A percentile compares a stretch with the other conserved stretches of the same genome.
phyloP scores from a whole-genome alignment of 73 alveolate species.

The Paramecium bursaria region DNA sequence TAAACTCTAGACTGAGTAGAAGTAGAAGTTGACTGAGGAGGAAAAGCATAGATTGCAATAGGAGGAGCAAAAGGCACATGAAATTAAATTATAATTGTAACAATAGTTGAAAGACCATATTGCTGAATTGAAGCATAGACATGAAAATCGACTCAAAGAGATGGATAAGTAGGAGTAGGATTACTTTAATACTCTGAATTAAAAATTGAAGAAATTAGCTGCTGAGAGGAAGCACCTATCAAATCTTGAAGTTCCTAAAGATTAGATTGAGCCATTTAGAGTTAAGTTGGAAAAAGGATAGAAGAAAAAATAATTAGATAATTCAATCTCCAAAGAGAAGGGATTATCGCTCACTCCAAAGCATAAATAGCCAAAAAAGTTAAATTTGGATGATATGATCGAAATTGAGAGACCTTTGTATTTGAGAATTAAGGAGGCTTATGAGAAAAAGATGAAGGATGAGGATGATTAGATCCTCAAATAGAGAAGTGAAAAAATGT shows the following conservation, averaged over 20 bases:
- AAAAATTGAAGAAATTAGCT: conserved; percentile 25
- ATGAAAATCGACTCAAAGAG: neutral
- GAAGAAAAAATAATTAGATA: conserved; percentile 1
- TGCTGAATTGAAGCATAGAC: neutral
- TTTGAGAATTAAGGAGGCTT: conserved; percentile 15
- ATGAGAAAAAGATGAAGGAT: conserved; percentile 33
- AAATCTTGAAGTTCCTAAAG: conserved; percentile 30
- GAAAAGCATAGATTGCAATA: conserved; percentile 4
- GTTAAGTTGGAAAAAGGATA: neutral
- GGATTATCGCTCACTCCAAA: conserved; percentile 2
- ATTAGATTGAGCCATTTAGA: conserved; percentile 5
- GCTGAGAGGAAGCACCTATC: conserved; percentile 2
- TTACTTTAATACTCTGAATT: conserved; percentile 37
- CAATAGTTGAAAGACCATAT: conserved; percentile 29
- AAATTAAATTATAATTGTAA: conserved; percentile 18
- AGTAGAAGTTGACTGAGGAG: neutral
- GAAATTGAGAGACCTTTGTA: conserved; percentile 48
- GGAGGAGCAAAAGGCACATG: conserved; percentile 14
- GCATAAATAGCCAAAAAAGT: neutral
- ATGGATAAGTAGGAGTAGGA: conserved; percentile 50
- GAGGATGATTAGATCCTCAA: neutral
- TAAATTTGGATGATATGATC: conserved; percentile 1
- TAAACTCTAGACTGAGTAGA: neutral
- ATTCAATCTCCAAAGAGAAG: too few species aligned
- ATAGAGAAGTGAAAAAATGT: conserved; percentile 28